Base-by-base conservation (phyloP, 1,139 yeast species). In the Magnusiomyces tetraspermus region DNA sequence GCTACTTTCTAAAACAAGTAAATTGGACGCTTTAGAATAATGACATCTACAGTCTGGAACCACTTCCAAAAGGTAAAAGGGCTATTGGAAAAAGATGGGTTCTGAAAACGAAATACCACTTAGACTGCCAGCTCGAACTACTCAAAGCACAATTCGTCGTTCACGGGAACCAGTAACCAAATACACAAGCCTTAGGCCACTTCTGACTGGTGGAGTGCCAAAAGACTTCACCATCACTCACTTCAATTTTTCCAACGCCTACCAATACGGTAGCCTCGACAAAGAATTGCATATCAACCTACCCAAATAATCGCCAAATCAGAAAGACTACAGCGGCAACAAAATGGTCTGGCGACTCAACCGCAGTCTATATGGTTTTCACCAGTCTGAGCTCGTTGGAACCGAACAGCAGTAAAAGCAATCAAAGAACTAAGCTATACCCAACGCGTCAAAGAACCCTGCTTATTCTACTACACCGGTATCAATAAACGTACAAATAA, bases 141-240 rank as follows among this genome's bases (percentile, higher is more conserved):
- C 53, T 42, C 40, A 55, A 55, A 43, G 53, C 56, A n/a, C 41
- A 57, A 24, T 50, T 55, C 11, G 58, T 55, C 5, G 58, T 52
- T 8, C 51, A 38, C 38, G 58, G 56, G 19, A 65, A 63, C 46
- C 38, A 33, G 10, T 17, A 33, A 33, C 38, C 10, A 33, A 15
- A 15, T 13, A 15, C 5, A 6, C 17, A 64, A 62, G 49, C 26
- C 50, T 2, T 63, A 62, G 33, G 11, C 6, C 11, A 28, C 11
- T 28, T 28, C n/a, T 15, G n/a, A 33, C 17, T 17, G n/a, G 10
- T 4, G 38, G 38, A 6, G 17, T 33, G 17, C 10, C 5, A 15
- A 33, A 15, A 33, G 38, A 33, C n/a, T 33, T 33, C n/a, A 17
- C 10, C 10, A 13, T 33, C n/a, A 33, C 38, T 17, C 17, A 15